Conservation (phyloP, 140 eudicot species). For the Ambrosia hybrid region DNA sequence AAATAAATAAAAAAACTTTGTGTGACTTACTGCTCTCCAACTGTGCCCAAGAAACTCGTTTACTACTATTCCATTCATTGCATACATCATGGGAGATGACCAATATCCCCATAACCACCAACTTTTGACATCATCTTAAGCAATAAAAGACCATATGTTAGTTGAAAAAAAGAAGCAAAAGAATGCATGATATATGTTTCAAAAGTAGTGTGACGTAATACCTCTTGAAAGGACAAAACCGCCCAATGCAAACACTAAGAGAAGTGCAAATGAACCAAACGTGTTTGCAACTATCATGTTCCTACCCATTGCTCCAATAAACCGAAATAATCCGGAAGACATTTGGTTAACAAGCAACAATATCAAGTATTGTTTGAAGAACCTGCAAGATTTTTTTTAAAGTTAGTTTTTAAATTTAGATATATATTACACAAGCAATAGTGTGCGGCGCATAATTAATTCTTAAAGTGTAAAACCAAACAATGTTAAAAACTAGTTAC, state of each 20-base stretch:
- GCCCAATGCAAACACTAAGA: slow-evolving; percentile 61
- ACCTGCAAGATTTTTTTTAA: slow-evolving; percentile 37
- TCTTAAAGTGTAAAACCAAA: neutral
- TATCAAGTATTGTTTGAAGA: slow-evolving; percentile 59
- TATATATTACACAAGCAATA: neutral
- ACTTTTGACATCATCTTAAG: slow-evolving; percentile 53
- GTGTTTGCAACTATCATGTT: slow-evolving; percentile 77
- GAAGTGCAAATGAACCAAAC: slow-evolving; percentile 62
- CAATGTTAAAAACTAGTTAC: slow-evolving; percentile 20
- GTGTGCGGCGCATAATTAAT: neutral
- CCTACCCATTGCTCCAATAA: slow-evolving; percentile 73
- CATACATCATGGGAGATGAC: slow-evolving; percentile 73
- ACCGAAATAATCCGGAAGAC: slow-evolving; percentile 75
- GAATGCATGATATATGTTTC: neutral
- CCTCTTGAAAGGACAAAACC: slow-evolving; percentile 78
- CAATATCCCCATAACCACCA: slow-evolving; percentile 86
- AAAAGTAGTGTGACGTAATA: slow-evolving; percentile 24
- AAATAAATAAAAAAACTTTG: neutral
- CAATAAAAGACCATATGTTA: slow-evolving; percentile 8
- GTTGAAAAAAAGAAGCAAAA: neutral
- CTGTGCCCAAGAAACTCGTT: slow-evolving; percentile 70
- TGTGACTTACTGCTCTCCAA: slow-evolving; percentile 54
- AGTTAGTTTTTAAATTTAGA: neutral
- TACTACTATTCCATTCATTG: slow-evolving; percentile 62
- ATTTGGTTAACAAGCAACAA: slow-evolving; percentile 58